A percentile compares a stretch with the other conserved stretches of the same genome.
phyloP scores from a whole-genome alignment of 768 basidiomycete species.

The Mycena amicta region DNA sequence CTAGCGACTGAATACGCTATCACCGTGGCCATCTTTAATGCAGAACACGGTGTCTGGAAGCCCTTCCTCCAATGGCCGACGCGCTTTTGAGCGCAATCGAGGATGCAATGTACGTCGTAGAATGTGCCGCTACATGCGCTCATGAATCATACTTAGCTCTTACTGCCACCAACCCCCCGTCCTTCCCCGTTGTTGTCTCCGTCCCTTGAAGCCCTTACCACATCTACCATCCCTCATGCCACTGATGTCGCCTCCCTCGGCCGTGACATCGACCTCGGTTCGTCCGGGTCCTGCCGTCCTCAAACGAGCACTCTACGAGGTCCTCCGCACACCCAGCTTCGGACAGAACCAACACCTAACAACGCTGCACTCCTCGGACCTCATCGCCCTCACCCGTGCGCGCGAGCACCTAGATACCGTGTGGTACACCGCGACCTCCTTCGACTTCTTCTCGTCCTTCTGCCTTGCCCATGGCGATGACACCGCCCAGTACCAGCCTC shows the following conservation, averaged over 20 bases:
- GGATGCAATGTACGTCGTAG: slow-evolving; percentile 33
- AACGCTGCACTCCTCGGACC: not conserved
- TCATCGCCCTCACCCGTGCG: slow-evolving; percentile 9
- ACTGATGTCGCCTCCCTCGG: slow-evolving; percentile 33
- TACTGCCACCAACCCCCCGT: slow-evolving; percentile 22
- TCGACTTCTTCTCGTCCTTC: slow-evolving; percentile 3
- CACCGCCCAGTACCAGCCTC: not conserved
- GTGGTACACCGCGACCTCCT: slow-evolving; percentile 14
- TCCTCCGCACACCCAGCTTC: slow-evolving; percentile 31
- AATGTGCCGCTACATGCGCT: slow-evolving; percentile 15
- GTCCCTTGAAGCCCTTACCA: slow-evolving; percentile 26
- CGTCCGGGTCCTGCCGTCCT: slow-evolving; percentile 28
- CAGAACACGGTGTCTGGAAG: too few relatives aligned
- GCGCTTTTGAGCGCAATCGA: slow-evolving; percentile 35
- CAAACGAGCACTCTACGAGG: slow-evolving; percentile 40
- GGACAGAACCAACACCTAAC: slow-evolving; percentile 21
- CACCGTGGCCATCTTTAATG: too few relatives aligned
- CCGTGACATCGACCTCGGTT: slow-evolving; percentile 18
- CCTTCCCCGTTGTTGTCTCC: slow-evolving; percentile 32
- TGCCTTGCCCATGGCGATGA: not conserved
- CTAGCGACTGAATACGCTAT: too few relatives aligned
- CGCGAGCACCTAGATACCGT: slow-evolving; percentile 19
- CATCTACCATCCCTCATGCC: slow-evolving; percentile 27
- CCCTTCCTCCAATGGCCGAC: too few relatives aligned
- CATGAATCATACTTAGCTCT: slow-evolving; percentile 10